Evolutionary conservation across 139 green algal species (phyloP).

Genomic region (Picochlorum sp.): DNA sequence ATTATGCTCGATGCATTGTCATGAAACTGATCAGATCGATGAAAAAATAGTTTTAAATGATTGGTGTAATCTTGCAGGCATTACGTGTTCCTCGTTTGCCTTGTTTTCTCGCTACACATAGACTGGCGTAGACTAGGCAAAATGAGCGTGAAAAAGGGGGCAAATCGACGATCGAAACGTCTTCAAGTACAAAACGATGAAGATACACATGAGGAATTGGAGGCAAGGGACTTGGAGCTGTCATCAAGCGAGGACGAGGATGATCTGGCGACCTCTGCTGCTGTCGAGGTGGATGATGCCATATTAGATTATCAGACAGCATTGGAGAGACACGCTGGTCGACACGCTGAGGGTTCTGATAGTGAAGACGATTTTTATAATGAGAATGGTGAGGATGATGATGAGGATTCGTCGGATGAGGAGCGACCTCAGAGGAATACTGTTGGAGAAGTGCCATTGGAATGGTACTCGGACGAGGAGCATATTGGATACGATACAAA

Average conservation of each 20-base stretch:
- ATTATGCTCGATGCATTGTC: no score
- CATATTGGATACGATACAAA: slow-evolving; percentile 92
- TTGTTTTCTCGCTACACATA: no score
- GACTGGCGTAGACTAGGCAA: no score
- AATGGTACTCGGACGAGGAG: slow-evolving; percentile 92
- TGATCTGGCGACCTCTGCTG: slow-evolving; percentile 25
- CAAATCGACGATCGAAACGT: no score
- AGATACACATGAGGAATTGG: slow-evolving; percentile 10
- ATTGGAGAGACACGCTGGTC: not conserved
- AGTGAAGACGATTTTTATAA: slow-evolving; percentile 13
- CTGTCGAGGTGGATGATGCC: slow-evolving; percentile 44
- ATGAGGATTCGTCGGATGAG: slow-evolving; percentile 87
- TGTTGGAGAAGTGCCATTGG: slow-evolving; percentile 80
- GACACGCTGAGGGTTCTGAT: not conserved
- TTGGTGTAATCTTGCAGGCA: no score
- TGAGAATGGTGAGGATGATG: slow-evolving; percentile 11
- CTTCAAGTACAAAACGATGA: no score
- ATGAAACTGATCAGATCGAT: no score
- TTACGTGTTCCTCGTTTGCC: no score
- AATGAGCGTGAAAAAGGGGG: no score
- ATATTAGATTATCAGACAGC: slow-evolving; percentile 40
- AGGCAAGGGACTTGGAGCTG: slow-evolving; percentile 24
- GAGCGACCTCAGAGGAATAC: slow-evolving; percentile 79
- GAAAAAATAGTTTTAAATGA: no score
- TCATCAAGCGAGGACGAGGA: slow-evolving; percentile 41